phyloP scores from a whole-genome alignment of 192 early-diverging fungal genomes.

The Umbelopsis sp. region DNA sequence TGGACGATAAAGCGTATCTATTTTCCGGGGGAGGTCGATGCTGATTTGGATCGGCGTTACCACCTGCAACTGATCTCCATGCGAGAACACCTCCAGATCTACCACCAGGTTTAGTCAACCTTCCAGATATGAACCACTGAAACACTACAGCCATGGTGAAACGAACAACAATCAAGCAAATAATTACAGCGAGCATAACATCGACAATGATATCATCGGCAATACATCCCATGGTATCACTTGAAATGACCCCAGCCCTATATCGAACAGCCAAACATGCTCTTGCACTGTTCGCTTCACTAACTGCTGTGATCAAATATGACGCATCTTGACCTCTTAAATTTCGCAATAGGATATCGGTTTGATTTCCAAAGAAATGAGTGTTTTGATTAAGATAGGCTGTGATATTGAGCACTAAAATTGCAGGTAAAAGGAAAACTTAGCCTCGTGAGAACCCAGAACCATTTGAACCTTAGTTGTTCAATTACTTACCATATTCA shows the following conservation, averaged over 20 bases:
- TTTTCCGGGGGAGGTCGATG: constrained; percentile 32
- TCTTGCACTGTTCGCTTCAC: not conserved
- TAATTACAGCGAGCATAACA: constrained; percentile 55
- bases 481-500: constrained; percentile 25
- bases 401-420: constrained; percentile 6
- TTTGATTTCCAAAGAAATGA: not conserved
- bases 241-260: not conserved
- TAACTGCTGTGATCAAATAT: not conserved
- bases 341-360: not conserved
- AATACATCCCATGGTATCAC: constrained; percentile 17
- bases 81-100: constrained; percentile 32
- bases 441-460: not conserved
- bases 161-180: constrained; percentile 64
- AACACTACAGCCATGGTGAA: constrained; percentile 73
- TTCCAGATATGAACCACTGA: constrained; percentile 66
- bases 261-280: not conserved
- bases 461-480: not conserved
- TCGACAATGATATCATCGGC: not conserved
- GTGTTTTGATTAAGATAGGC: not conserved
- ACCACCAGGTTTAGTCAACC: constrained; percentile 50
- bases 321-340: not conserved
- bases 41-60: constrained; percentile 14
- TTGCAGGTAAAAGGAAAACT: not conserved
- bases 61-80: constrained; percentile 22
- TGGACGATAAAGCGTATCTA: constrained; percentile 18